A percentile compares a stretch with the other conserved stretches of the same genome.
phyloP scores from a whole-genome alignment of 148 eudicot genomes.

The Diospyros lotus region DNA sequence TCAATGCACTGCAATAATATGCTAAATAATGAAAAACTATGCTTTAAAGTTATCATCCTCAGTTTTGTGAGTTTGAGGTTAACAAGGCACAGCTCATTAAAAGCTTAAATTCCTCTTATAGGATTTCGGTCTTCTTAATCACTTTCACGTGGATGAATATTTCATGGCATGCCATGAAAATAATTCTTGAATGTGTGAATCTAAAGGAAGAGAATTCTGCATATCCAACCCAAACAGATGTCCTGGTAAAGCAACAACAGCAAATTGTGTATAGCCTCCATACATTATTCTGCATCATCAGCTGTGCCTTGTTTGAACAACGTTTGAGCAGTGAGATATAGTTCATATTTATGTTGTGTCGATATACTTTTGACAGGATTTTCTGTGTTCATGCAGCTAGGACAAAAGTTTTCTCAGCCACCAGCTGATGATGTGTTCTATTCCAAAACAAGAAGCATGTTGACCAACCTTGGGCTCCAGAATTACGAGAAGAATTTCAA shows the following conservation, averaged over 20 bases:
- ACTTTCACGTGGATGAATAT: no score
- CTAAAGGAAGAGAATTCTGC: no score
- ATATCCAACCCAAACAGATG: neutral
- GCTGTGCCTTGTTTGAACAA: neutral
- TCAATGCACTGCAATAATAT: no score
- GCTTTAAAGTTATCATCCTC: no score
- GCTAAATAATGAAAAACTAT: no score
- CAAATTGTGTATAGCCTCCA: neutral
- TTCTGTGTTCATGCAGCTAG: slow-evolving; percentile 46
- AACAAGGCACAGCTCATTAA: no score
- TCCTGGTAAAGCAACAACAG: neutral
- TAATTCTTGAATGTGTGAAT: no score
- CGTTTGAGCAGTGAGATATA: neutral
- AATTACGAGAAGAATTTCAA: slow-evolving; percentile 86
- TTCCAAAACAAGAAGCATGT: slow-evolving; percentile 59
- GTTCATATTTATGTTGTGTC: neutral
- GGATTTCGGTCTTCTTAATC: no score
- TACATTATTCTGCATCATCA: neutral
- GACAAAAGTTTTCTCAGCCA: slow-evolving; percentile 75
- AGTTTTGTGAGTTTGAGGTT: no score
- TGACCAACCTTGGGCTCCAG: slow-evolving; percentile 74
- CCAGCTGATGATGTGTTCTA: slow-evolving; percentile 63
- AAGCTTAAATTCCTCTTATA: no score
- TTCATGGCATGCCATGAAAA: no score
- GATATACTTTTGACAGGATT: neutral